A percentile compares a stretch with the other conserved stretches of the same genome.
Evolutionary conservation across 129 eudicot species (phyloP).

Genomic region (Flaveria brownii): DNA sequence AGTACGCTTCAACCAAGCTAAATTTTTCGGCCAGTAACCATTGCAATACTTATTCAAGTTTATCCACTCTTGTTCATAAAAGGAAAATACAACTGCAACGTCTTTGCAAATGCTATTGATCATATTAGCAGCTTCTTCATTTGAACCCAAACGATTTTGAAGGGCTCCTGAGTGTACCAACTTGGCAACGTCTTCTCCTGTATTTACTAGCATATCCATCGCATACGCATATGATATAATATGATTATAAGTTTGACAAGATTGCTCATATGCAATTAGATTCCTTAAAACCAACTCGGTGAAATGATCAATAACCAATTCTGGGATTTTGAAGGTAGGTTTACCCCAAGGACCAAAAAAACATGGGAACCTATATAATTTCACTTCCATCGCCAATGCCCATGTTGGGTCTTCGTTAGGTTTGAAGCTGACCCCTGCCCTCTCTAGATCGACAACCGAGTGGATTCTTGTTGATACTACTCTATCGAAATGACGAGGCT

Average conservation of each 20-base stretch:
- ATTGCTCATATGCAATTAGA: constrained; percentile 23
- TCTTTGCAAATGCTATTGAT: constrained; percentile 14
- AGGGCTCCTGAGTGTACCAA: neutral
- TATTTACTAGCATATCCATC: constrained; percentile 7
- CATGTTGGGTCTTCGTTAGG: neutral
- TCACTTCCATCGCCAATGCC: neutral
- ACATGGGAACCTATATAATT: neutral
- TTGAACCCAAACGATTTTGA: neutral
- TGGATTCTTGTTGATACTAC: neutral
- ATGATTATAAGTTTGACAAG: neutral
- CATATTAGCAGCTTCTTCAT: neutral
- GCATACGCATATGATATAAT: constrained; percentile 11
- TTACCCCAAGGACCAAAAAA: neutral
- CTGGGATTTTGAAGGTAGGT: neutral
- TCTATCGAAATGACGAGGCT: neutral
- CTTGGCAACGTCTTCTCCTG: neutral
- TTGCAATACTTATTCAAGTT: neutral
- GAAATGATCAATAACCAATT: neutral
- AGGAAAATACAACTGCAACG: neutral
- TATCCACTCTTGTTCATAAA: neutral
- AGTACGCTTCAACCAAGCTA: constrained; percentile 13
- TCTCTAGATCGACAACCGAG: neutral
- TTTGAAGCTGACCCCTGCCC: neutral
- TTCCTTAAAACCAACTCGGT: constrained; percentile 25
- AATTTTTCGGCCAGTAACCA: neutral